Percentiles rank a stretch among this genome's conserved stretches.
Evolutionary conservation across 192 early-diverging fungal species (phyloP).

Genomic region (Backusella tarrabulga): DNA sequence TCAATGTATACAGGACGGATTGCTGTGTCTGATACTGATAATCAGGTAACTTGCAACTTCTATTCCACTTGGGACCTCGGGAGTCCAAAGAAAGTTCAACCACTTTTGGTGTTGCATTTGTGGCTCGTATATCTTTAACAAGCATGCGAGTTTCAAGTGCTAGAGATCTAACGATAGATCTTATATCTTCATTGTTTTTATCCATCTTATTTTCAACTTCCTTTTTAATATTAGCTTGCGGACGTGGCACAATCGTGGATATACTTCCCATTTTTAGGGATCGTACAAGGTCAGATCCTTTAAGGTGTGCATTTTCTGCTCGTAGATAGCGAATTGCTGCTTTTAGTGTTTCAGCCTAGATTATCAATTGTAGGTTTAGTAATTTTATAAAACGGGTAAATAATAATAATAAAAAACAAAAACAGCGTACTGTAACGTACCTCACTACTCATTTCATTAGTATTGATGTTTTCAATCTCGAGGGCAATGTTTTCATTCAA

Average conservation of each 20-base stretch:
- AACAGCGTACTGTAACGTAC: not conserved
- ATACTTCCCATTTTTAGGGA: conserved; percentile 34
- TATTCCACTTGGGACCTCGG: conserved; percentile 41
- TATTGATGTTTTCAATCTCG: not conserved
- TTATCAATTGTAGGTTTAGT: not conserved
- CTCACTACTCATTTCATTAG: not conserved
- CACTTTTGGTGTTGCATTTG: conserved; percentile 52
- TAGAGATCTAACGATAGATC: conserved; percentile 31
- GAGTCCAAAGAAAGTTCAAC: conserved; percentile 38
- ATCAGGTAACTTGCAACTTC: conserved; percentile 41
- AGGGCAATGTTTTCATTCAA: not conserved
- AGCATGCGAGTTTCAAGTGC: conserved; percentile 48
- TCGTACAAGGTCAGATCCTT: conserved; percentile 52
- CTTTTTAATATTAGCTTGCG: conserved; percentile 1
- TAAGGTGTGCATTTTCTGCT: conserved; percentile 80
- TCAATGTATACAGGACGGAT: conserved; percentile 50
- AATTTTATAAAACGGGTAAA: not conserved
- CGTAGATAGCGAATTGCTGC: conserved; percentile 74
- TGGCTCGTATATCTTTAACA: conserved; percentile 42
- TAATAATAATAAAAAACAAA: not conserved
- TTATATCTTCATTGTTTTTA: not conserved
- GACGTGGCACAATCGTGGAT: not conserved
- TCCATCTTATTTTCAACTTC: not conserved
- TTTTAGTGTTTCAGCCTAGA: conserved; percentile 69
- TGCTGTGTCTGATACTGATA: conserved; percentile 60